Evolutionary conservation across 306 rosid species (phyloP).

Genomic region (Casuarina equisetifolia): DNA sequence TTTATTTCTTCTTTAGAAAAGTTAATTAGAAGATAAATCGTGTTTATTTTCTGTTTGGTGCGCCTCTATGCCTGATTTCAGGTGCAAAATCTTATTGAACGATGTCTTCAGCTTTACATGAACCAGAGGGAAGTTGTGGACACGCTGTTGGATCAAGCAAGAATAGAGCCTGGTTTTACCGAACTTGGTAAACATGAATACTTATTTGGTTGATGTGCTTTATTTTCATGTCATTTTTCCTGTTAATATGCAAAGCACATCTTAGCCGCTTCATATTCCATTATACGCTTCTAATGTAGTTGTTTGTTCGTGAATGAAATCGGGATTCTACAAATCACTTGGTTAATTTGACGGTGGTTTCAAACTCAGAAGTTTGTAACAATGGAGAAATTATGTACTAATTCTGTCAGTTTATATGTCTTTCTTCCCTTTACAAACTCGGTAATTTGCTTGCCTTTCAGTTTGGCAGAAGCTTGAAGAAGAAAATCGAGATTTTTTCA

Average conservation of each 20-base stretch:
- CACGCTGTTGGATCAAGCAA: constrained; percentile 65
- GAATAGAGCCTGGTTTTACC: constrained; percentile 92
- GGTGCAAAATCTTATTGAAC: constrained; percentile 92
- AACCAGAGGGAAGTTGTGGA: constrained; percentile 79
- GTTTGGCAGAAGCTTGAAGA: constrained; percentile 98
- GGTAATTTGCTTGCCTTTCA: constrained; percentile 38
- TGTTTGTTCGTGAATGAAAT: background rate
- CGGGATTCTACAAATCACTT: background rate
- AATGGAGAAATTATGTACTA: background rate
- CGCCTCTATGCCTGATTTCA: constrained; percentile 30
- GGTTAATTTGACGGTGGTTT: background rate
- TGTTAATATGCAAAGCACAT: background rate
- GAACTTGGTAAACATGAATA: constrained; percentile 61
- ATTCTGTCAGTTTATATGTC: background rate
- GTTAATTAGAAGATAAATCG: background rate
- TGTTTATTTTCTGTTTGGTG: background rate
- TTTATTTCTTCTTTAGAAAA: background rate
- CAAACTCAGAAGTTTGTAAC: background rate
- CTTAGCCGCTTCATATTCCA: background rate
- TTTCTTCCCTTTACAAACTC: constrained; percentile 4
- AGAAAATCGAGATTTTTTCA: constrained; percentile 86
- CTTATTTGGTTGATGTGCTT: constrained; percentile 7
- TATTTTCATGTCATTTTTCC: background rate
- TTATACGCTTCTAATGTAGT: background rate
- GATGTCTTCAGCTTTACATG: constrained; percentile 93